Conservation (phyloP, 1,284 basidiomycete genomes). For the Ceratobasidium sp. region DNA sequence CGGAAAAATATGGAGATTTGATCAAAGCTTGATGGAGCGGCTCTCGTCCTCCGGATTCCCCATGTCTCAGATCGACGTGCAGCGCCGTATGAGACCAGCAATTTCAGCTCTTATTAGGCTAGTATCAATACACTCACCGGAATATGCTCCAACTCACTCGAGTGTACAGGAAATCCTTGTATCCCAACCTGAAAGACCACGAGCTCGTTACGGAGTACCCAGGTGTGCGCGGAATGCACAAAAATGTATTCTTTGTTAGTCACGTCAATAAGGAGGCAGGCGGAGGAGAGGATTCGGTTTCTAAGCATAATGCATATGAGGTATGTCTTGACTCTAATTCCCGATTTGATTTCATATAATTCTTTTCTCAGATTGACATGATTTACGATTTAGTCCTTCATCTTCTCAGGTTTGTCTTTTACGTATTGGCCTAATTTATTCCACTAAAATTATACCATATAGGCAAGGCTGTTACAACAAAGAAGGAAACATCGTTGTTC, state of each 20-base stretch:
- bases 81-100: conserved; percentile 64
- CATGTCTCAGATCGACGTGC: conserved; percentile 65
- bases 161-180: conserved; percentile 66
- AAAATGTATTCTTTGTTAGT: conserved; percentile 71
- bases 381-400: conserved; percentile 77
- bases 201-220: conserved; percentile 65
- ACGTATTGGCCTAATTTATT: background rate
- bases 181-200: conserved; percentile 71
- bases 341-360: background rate
- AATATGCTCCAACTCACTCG: background rate
- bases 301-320: conserved; percentile 76
- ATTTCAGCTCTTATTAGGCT: conserved; percentile 65
- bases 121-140: background rate
- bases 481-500: conserved; percentile 78
- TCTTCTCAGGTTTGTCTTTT: conserved; percentile 65
- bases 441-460: conserved; percentile 14
- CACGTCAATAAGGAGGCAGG: conserved; percentile 69
- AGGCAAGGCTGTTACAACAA: conserved; percentile 71
- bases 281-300: conserved; percentile 68
- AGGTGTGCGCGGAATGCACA: conserved; percentile 67
- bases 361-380: conserved; percentile 69
- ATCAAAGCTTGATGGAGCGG: conserved; percentile 74
- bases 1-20: conserved; percentile 65
- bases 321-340: conserved; percentile 57
- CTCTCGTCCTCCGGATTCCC: conserved; percentile 64